Evolutionary conservation across 1,284 basidiomycete genomes (phyloP), one percentile per base, ranked within the genome.

Genomic region (Coniferiporia weirii): DNA sequence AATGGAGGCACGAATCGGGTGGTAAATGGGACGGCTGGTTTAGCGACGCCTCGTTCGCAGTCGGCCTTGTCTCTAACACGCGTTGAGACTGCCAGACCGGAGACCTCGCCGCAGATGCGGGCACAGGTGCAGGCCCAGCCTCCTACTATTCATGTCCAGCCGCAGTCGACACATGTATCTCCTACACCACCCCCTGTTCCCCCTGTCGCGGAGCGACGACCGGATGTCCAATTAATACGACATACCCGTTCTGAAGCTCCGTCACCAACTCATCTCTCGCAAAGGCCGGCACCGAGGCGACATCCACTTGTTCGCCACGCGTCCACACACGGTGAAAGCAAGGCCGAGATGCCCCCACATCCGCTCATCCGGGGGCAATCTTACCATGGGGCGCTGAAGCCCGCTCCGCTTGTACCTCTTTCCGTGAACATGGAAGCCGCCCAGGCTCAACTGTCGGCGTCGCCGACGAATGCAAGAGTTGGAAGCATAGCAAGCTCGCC

Each of bases 361-460:
- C 88, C 87, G 6, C 77, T 90, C 54, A 88, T 90, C 63, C 83
- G 87, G 57, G 86, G 85, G 8, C 78, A 84, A 63, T 87, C 87
- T 0, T 82, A 79, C 9, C 76, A 78, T 64, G 70, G 66, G 64
- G 40, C 63, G 52, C 36, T 76, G 57, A 83, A 81, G 68, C 79
- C 82, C 36, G 70, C 77, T 1, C 80, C 84, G 43, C 75, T 87
- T 17, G 76, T 82, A n/a, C 84, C 86, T 34, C 72, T 88, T 49
- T 81, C 84, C 0, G 79, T 84, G 44, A 80, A 80, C 8, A 74
- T 80, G 5, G 80, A 83, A 62, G 72, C 77, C 43, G 78, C 78
- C 10, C 74, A 74, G 59, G 71, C 74, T 12, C 68, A 74, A 59
- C 70, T 79, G 57, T 73, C 78, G 15, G 64, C 74, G 1, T 73